A percentile compares a stretch with the other conserved stretches of the same genome.
Conservation (phyloP, 768 basidiomycete species). For the Mrakia hoshinonis region DNA sequence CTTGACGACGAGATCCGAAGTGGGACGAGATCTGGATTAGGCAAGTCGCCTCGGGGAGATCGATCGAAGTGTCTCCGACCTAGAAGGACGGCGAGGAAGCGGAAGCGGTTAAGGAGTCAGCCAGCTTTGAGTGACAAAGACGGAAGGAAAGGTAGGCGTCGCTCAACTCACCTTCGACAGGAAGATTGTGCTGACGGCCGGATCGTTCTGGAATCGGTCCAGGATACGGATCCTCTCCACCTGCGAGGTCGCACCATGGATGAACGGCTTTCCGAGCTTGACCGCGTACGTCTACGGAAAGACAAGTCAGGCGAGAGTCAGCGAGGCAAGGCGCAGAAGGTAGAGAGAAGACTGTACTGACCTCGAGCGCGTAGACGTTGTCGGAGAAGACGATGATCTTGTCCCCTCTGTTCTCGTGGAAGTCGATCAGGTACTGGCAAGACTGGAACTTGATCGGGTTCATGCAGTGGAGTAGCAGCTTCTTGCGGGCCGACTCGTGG, state of each 20-base stretch:
- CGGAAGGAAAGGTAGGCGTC: neutral
- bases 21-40: conserved; percentile 99
- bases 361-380: conserved; percentile 94
- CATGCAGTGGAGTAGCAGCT: conserved; percentile 97
- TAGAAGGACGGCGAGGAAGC: conserved; percentile 39
- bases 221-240: conserved; percentile 91
- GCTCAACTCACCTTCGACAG: conserved; percentile 67
- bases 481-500: conserved; percentile 79
- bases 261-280: conserved; percentile 85
- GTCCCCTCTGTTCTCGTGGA: conserved; percentile 93
- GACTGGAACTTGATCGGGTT: conserved; percentile 99
- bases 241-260: conserved; percentile 91
- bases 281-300: conserved; percentile 60
- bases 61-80: conserved; percentile 98
- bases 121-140: neutral
- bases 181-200: conserved; percentile 95
- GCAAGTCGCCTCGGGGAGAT: conserved; percentile 97
- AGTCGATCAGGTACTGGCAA: conserved; percentile 96
- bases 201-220: conserved; percentile 90
- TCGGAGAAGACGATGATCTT: conserved; percentile 99
- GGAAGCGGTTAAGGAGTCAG: neutral
- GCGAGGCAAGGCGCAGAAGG: neutral
- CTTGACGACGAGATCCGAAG: conserved; percentile 94
- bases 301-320: conserved; percentile 4
- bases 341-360: conserved; percentile 38